phyloP scores from a whole-genome alignment of 129 eudicot species.

The Glebionis coronaria region DNA sequence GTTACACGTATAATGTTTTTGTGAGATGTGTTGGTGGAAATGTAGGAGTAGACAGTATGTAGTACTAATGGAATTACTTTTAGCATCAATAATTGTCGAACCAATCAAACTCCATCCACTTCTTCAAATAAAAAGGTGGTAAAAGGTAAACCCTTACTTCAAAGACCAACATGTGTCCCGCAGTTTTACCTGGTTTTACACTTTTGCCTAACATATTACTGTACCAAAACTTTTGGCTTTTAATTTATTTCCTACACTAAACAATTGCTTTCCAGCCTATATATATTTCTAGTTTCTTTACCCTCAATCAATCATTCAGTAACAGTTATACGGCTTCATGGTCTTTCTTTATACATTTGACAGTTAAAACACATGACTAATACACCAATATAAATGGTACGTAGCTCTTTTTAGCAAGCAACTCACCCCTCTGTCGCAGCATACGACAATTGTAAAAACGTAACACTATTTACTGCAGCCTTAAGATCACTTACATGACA shows the following conservation, averaged over 20 bases:
- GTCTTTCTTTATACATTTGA: too few species aligned
- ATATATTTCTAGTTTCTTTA: too few species aligned
- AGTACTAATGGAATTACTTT: constrained; percentile 35
- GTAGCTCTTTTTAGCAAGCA: too few species aligned
- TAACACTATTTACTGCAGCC: too few species aligned
- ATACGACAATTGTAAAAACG: too few species aligned
- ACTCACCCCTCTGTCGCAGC: too few species aligned
- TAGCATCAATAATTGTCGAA: constrained; percentile 22
- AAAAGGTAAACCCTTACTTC: neutral
- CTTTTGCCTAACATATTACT: constrained; percentile 18
- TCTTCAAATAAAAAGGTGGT: neutral
- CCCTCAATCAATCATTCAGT: too few species aligned
- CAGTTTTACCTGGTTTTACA: constrained; percentile 8
- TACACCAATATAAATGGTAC: too few species aligned
- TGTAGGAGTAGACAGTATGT: constrained; percentile 22
- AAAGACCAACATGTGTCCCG: constrained; percentile 22
- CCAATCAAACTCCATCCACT: constrained; percentile 30
- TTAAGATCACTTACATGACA: too few species aligned
- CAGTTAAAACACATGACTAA: too few species aligned
- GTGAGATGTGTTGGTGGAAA: too few species aligned
- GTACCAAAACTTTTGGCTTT: constrained; percentile 19
- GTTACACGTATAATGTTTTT: constrained; percentile 2
- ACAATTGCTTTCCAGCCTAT: constrained; percentile 9
- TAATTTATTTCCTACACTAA: constrained; percentile 9
- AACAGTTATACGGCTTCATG: too few species aligned